Conservation (phyloP, 78 protist genomes). For the Mantamonas sphyraenae region DNA sequence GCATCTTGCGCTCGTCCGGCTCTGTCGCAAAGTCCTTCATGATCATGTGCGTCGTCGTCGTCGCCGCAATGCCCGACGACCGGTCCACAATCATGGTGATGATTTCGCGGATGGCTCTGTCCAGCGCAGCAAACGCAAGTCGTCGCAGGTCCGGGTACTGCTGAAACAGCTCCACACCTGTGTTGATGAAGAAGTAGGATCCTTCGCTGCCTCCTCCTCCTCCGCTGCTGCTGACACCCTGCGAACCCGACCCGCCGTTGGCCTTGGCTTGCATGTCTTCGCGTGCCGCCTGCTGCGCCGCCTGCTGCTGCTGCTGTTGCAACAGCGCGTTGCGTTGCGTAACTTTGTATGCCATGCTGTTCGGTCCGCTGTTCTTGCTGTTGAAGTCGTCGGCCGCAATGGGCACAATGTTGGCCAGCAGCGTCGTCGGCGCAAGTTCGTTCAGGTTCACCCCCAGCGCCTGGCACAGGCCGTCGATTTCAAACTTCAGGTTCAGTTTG, state of each 20-base stretch:
- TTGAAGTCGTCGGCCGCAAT: background rate
- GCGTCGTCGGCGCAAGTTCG: slow-evolving; percentile 2
- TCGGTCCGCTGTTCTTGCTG: background rate
- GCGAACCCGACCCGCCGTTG: background rate
- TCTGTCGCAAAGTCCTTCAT: slow-evolving; percentile 92
- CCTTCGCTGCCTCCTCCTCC: background rate
- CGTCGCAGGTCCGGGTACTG: too few species aligned
- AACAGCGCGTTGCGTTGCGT: background rate
- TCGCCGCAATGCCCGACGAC: slow-evolving; percentile 73
- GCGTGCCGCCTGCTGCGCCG: background rate
- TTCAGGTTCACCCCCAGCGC: slow-evolving; percentile 57
- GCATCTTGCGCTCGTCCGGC: slow-evolving; percentile 74
- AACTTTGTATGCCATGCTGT: background rate
- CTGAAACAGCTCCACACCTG: slow-evolving; percentile 7
- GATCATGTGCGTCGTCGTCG: slow-evolving; percentile 78
- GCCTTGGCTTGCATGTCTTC: background rate
- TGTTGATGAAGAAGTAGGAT: background rate
- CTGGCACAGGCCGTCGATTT: slow-evolving; percentile 85
- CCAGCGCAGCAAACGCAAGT: too few species aligned
- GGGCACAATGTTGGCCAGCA: background rate
- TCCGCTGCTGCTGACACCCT: background rate
- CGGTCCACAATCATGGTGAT: slow-evolving; percentile 87
- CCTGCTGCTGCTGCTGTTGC: slow-evolving; percentile 11
- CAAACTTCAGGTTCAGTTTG: slow-evolving; percentile 85
- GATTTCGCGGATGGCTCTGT: too few species aligned